Evolutionary conservation across 257 asterid species (phyloP), one percentile per base, ranked within the genome.

Genomic region (Capsicum chinense): DNA sequence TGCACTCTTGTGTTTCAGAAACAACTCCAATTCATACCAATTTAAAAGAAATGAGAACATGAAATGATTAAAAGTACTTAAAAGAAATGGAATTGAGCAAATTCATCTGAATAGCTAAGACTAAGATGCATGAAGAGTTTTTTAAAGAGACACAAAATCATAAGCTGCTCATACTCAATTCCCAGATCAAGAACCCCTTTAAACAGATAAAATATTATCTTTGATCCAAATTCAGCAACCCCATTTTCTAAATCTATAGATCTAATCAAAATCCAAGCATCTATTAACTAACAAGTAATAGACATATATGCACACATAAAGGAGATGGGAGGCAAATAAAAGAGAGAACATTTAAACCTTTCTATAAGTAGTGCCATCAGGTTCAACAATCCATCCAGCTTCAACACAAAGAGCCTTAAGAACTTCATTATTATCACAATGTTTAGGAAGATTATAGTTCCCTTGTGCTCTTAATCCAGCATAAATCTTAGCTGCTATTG

Each of bases 341-440:
- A 76, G 33, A 78, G n/a, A 0, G 2, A 2, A 42, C 33, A n/a
- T 21, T 6, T 68, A 17, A 44, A 97, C 99, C 99, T 91, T 97
- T 83, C 99, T 90, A 83, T 97, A 95, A 86, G 99, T 97, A 52
- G 99, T 94, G 56, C 99, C 99, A 82, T 97, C 99, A 35, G 99
- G 90, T 69, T 97, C 97, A 63, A 97, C 99, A 83, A 92, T 67
- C 99, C 99, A 97, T 26, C 99, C 99, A 67, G 98, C 99, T 81
- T 97, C 99, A 83, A 91, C 83, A 85, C 99, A 97, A 37, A 95
- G 99, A 84, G 98, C 99, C 87, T 95, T 97, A 84, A 95, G 84
- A 78, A 97, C 99, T 86, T 97, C 99, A 86, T 97, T 97, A 58
- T 95, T 97, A 60, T 97, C 99, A 73, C 96, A 97, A 85, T 97